phyloP scores from a whole-genome alignment of 2,329 filamentous ascomycete species.

The Lachnellula cervina region DNA sequence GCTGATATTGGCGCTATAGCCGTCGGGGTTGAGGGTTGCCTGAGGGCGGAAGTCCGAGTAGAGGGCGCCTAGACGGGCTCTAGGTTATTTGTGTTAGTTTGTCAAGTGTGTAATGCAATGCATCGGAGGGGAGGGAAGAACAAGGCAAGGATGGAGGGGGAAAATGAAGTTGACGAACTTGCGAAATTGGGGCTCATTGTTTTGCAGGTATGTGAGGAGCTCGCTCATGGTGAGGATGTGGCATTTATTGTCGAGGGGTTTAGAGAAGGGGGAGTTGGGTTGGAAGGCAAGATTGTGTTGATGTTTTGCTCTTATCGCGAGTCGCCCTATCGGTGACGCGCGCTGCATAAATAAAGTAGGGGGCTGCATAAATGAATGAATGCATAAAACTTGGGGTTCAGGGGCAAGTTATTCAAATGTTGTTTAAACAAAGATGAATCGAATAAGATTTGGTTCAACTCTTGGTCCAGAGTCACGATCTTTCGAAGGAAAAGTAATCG shows the following conservation, averaged over 20 bases:
- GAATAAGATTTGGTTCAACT: no score
- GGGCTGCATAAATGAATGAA: no score
- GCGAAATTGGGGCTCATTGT: conserved; percentile 57
- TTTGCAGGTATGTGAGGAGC: conserved; percentile 61
- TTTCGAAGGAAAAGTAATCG: no score
- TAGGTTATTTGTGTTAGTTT: conserved; percentile 30
- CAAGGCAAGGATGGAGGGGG: neutral
- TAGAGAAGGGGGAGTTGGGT: neutral
- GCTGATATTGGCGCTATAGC: conserved; percentile 72
- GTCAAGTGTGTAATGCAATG: no score
- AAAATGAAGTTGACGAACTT: conserved; percentile 37
- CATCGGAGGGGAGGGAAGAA: no score
- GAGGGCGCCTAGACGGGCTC: conserved; percentile 74
- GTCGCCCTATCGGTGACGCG: neutral
- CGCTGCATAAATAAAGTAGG: no score
- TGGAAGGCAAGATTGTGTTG: conserved; percentile 3
- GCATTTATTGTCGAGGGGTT: conserved; percentile 8
- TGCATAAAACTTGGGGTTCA: no score
- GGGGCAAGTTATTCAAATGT: no score
- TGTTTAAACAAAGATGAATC: no score
- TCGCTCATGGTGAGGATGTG: conserved; percentile 50
- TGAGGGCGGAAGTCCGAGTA: conserved; percentile 83
- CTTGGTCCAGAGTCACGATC: no score
- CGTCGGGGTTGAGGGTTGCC: conserved; percentile 73
- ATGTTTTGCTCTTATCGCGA: conserved; percentile 15